Base-by-base conservation (phyloP, 768 basidiomycete genomes). In the Pleurotus tuoliensis region DNA sequence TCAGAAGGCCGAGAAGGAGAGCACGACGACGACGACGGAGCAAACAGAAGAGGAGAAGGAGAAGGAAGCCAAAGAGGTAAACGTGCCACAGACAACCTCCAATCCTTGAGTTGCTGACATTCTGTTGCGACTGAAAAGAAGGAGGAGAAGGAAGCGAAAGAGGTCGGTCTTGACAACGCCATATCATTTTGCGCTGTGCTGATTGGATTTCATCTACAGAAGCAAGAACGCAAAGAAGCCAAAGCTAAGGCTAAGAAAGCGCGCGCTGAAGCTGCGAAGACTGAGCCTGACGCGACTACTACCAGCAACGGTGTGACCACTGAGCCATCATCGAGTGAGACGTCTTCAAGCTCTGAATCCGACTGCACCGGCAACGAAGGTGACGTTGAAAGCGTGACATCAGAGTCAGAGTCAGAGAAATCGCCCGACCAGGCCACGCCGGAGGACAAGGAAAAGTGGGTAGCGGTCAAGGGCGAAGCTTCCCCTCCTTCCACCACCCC, bases 321-420 rank as follows among this genome's bases (percentile, higher is more conserved):
- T 25, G 61, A 63, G 49, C 67, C 58, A 18, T 56, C 45, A 13
- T 59, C 63, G 50, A 63, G 68, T 47, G 67, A 64, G 22, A 51
- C 68, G 9, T 74, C 73, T 44, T 78, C 82, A 22, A 79, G 74
- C 59, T 86, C 83, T 43, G 84, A 84, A 64, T 80, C 81, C 24
- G 86, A 86, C 63, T 76, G 68, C 66, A 84, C 78, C 15, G 82
- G 82, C 12, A 79, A 79, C 52, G 90, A 90, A 57, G 87, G 85
- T 6, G 90, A 91, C 64, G 82, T 82, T 20, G 89, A 86, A 65
- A 88, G 87, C 64, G 73, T 87, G 61, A 86, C 87, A 3, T 88
- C 87, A 34, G 89, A 90, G 63, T 87, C 88, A 54, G 88, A 89
- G 64, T 65, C 67, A 18, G 80, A 84, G 40, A 81, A 80, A 63